Evolutionary conservation across 139 green algal species (phyloP).

Genomic region (Volvox reticuliferus): DNA sequence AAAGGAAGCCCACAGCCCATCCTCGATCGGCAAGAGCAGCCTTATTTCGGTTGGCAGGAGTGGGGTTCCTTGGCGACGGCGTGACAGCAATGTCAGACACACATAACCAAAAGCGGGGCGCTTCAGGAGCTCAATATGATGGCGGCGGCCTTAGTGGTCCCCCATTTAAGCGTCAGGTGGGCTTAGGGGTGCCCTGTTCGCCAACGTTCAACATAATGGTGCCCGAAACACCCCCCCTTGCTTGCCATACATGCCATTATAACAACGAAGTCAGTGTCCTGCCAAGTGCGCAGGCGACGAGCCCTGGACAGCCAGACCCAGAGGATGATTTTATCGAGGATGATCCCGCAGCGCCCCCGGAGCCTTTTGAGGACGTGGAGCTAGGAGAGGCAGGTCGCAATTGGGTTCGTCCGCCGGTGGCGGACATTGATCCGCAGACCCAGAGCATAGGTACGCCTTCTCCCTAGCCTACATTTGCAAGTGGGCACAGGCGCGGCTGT

Average conservation of each 20-base stretch:
- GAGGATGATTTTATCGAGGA: conserved; percentile 39
- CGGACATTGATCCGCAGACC: conserved; percentile 57
- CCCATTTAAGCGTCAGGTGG: conserved; percentile 3
- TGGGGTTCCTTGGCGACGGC: background rate
- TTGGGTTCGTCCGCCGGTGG: conserved; percentile 74
- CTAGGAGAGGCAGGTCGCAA: conserved; percentile 86
- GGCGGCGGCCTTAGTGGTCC: background rate
- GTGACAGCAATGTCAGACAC: background rate
- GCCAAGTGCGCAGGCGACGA: background rate
- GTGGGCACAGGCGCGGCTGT: background rate
- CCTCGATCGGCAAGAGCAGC: no score
- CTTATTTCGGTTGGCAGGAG: background rate
- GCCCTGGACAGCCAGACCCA: background rate
- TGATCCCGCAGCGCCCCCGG: conserved; percentile 22
- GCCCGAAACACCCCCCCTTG: background rate
- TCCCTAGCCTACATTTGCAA: no score
- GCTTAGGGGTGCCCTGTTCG: background rate
- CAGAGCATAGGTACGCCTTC: conserved; percentile 62
- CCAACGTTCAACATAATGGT: background rate
- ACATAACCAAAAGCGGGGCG: background rate
- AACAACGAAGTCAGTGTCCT: no score
- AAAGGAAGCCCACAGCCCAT: no score
- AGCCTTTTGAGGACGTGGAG: conserved; percentile 66
- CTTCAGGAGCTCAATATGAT: background rate
- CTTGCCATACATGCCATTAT: no score